phyloP scores from a whole-genome alignment of 2,329 filamentous ascomycete genomes.

The Claviceps sp. region DNA sequence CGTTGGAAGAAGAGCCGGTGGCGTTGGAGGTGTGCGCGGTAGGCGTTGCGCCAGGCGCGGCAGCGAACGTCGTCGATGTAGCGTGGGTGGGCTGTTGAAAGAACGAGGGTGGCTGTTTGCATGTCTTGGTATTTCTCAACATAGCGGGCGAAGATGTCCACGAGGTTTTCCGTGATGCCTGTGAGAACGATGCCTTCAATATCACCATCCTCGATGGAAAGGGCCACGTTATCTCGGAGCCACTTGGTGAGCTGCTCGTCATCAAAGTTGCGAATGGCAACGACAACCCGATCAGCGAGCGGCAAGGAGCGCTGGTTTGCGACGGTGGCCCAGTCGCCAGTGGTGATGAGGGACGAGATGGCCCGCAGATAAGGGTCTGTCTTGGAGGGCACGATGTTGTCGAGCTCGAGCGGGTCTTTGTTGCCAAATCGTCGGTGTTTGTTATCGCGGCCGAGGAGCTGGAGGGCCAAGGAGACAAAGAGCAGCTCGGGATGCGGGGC shows the following conservation, averaged over 20 bases:
- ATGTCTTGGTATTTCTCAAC: slow-evolving; percentile 64
- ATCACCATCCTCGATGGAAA: slow-evolving; percentile 51
- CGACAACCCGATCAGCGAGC: slow-evolving; percentile 58
- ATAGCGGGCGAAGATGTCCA: slow-evolving; percentile 65
- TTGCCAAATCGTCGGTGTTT: slow-evolving; percentile 18
- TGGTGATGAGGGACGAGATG: slow-evolving; percentile 65
- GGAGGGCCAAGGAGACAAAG: slow-evolving; percentile 54
- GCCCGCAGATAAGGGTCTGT: slow-evolving; percentile 69
- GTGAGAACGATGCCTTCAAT: slow-evolving; percentile 68
- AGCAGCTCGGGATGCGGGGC: slow-evolving; percentile 48
- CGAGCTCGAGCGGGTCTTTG: slow-evolving; percentile 42
- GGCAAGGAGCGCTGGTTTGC: slow-evolving; percentile 61
- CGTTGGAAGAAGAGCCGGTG: slow-evolving; percentile 63
- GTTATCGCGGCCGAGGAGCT: slow-evolving; percentile 42
- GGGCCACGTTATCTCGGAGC: slow-evolving; percentile 50
- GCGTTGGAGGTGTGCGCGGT: slow-evolving; percentile 57
- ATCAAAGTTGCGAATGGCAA: slow-evolving; percentile 54
- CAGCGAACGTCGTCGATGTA: slow-evolving; percentile 69
- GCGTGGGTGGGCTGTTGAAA: slow-evolving; percentile 59
- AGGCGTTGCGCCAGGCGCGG: slow-evolving; percentile 57
- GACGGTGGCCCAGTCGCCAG: slow-evolving; percentile 62
- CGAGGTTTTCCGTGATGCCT: slow-evolving; percentile 57
- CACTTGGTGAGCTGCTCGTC: slow-evolving; percentile 52
- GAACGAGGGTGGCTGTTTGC: slow-evolving; percentile 64
- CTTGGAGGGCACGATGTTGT: slow-evolving; percentile 45